Evolutionary conservation across 352 stramenopile genomes (phyloP).

Genomic region (Pythium brachiatum): DNA sequence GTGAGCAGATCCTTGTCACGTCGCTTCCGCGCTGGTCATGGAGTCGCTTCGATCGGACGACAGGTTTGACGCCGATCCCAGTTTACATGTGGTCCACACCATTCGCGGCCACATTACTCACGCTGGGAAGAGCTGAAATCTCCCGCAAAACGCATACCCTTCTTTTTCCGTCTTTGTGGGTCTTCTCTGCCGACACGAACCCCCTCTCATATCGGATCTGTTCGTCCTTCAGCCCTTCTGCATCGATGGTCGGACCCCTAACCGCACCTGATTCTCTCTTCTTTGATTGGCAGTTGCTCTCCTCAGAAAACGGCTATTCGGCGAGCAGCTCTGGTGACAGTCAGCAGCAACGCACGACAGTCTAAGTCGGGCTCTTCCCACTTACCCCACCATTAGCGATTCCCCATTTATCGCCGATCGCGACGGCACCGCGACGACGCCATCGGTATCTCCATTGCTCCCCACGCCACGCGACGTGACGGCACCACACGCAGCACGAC

Average conservation of each 20-base stretch:
- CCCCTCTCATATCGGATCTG: background rate
- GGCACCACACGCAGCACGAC: slow-evolving; percentile 1
- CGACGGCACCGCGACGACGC: background rate
- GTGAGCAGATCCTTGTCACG: background rate
- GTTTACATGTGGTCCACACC: background rate
- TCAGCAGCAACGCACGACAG: slow-evolving; percentile 10
- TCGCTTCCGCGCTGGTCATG: slow-evolving; percentile 5
- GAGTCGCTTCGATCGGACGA: slow-evolving; percentile 10
- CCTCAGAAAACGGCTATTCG: slow-evolving; percentile 18
- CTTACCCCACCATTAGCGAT: slow-evolving; percentile 20
- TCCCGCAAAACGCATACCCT: background rate
- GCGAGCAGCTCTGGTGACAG: slow-evolving; percentile 1
- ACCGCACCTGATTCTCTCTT: background rate
- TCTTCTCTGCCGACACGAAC: too few relatives aligned
- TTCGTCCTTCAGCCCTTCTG: slow-evolving; percentile 3
- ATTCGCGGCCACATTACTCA: background rate
- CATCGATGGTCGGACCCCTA: background rate
- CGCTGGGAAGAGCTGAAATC: slow-evolving; percentile 10
- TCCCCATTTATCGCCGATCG: slow-evolving; percentile 6
- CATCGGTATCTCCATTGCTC: background rate
- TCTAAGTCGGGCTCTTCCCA: background rate
- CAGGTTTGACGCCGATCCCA: background rate
- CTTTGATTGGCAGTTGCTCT: slow-evolving; percentile 4
- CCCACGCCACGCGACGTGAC: background rate
- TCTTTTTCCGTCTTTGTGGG: background rate